Conservation (phyloP, 805 yeast species). For the Ogataea ramenticola region DNA sequence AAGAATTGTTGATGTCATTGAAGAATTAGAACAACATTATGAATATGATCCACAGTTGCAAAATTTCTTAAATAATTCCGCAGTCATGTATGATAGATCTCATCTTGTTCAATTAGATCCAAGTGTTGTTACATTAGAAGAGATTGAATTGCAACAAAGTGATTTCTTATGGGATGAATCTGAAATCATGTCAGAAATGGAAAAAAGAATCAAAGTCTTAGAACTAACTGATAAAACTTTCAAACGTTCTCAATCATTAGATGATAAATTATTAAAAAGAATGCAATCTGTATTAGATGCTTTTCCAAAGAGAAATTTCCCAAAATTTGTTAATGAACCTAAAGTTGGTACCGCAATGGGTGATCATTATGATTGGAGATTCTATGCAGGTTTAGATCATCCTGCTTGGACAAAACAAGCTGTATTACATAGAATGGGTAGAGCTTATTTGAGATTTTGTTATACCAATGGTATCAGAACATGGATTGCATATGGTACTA, state of each 20-base stretch:
- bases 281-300: slow-evolving; percentile 12
- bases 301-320: slow-evolving; percentile 6
- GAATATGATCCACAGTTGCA: slow-evolving; percentile 2
- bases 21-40: slow-evolving; percentile 4
- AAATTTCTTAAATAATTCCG: neutral
- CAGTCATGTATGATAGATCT: neutral
- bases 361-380: slow-evolving; percentile 46
- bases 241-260: slow-evolving; percentile 9
- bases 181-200: slow-evolving; percentile 6
- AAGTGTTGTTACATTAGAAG: slow-evolving; percentile 8
- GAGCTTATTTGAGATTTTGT: slow-evolving; percentile 47
- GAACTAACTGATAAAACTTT: neutral
- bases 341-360: slow-evolving; percentile 16
- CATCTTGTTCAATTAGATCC: slow-evolving; percentile 3
- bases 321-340: slow-evolving; percentile 34
- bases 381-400: slow-evolving; percentile 39
- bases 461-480: slow-evolving; percentile 38
- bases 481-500: slow-evolving; percentile 63
- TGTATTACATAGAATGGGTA: slow-evolving; percentile 37
- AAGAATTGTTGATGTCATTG: slow-evolving; percentile 8
- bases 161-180: slow-evolving; percentile 22
- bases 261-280: slow-evolving; percentile 11
- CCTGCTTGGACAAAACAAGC: slow-evolving; percentile 33
- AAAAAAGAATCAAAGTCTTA: slow-evolving; percentile 1
- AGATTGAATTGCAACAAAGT: slow-evolving; percentile 7